Base-by-base conservation (phyloP, 2,329 filamentous ascomycete species). In the Amphichorda felina region DNA sequence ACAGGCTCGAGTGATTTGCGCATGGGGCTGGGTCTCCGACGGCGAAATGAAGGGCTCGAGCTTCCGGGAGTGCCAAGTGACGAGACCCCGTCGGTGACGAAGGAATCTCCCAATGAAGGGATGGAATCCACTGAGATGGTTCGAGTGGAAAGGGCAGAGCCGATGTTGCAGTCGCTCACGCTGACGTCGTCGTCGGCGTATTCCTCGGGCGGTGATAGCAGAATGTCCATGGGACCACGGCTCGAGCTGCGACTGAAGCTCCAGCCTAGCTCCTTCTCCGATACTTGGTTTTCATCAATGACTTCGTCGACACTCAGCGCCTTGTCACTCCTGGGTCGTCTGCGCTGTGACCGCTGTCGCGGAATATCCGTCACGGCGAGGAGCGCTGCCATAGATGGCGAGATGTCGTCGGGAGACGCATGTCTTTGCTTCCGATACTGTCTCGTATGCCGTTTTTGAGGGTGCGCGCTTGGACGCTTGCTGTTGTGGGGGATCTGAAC, bases 341-440 rank as follows among this genome's bases (percentile, higher is more conserved):
- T 58, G 25, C 57, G 55, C 33, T 56, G 51, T 37, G 56, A 64
- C 18, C 43, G 63, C 54, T 34, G 66, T 53, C 44, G 61, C 3
- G 72, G 75, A 34, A 80, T 80, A 41, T 64, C 68, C 21, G 75
- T 80, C 36, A 75, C 61, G 22, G 75, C 75, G 24, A 80, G 59
- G 19, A 80, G 57, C 10, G 72, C 72, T 5, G 72, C 72, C 19
- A 79, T 65, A 0, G 73, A 75, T 0, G 74, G 65, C 5, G 75
- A 68, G 16, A 79, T 60, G 13, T 63, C 57, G 38, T 75, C 70
- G 5, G 70, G 64, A 2, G 66, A 66, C 48, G 66, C 2, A 59
- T 52, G 36, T 68, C 61, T 39, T 54, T 57, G 8, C 28, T 54
- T 45, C 27, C 53, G 53, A 30, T 57, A 56, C 34, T 62, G 56